Evolutionary conservation across 805 yeast genomes (phyloP).

Genomic region (Candida multigemmis): DNA sequence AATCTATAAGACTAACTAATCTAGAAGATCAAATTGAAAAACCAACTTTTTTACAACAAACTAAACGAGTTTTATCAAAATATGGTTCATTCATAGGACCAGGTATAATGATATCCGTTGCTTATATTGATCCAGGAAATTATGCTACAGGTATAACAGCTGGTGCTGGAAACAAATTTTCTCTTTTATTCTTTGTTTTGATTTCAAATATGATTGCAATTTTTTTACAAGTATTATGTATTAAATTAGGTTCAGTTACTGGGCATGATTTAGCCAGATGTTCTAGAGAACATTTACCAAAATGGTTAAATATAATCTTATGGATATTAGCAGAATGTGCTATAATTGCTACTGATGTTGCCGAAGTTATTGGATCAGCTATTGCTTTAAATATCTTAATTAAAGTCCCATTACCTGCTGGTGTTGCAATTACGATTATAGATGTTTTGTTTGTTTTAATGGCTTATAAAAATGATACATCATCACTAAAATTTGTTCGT

Average conservation of each 20-base stretch:
- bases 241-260: slow-evolving; percentile 40
- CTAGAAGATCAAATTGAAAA: too few species aligned
- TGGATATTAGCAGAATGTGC: slow-evolving; percentile 41
- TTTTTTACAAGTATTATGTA: slow-evolving; percentile 34
- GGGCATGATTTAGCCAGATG: slow-evolving; percentile 39
- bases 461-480: slow-evolving; percentile 36
- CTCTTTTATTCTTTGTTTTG: slow-evolving; percentile 34
- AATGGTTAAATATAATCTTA: slow-evolving; percentile 24
- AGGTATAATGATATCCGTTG: slow-evolving; percentile 39
- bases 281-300: slow-evolving; percentile 31
- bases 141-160: slow-evolving; percentile 41
- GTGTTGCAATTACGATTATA: slow-evolving; percentile 33
- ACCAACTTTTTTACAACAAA: too few species aligned
- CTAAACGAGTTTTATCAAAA: slow-evolving; percentile 15
- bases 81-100: slow-evolving; percentile 37
- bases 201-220: slow-evolving; percentile 37
- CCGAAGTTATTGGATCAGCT: slow-evolving; percentile 46
- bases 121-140: slow-evolving; percentile 48
- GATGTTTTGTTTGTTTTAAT: slow-evolving; percentile 38
- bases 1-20: too few species aligned
- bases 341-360: slow-evolving; percentile 43
- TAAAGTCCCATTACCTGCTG: slow-evolving; percentile 40
- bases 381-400: slow-evolving; percentile 38
- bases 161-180: slow-evolving; percentile 35
- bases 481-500: slow-evolving; percentile 23